phyloP scores from a whole-genome alignment of 73 alveolate genomes.

The Paramecium pentaurelia region DNA sequence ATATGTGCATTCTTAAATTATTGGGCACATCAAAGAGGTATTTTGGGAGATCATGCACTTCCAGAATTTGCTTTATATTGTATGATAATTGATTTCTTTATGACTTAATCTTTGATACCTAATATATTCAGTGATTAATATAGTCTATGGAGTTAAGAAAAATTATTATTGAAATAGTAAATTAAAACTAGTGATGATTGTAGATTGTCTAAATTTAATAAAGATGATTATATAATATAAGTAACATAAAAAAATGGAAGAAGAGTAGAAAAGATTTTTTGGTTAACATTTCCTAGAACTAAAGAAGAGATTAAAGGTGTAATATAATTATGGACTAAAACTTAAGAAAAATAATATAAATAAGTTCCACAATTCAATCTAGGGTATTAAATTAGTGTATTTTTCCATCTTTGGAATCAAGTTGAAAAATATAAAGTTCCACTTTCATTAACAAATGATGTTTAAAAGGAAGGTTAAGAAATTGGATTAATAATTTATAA shows the following conservation, averaged over 20 bases:
- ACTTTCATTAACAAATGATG: background rate
- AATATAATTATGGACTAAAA: background rate
- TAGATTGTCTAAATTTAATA: background rate
- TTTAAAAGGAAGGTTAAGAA: background rate
- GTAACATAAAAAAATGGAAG: background rate
- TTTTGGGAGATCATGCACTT: constrained; percentile 14
- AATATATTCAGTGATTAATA: constrained; percentile 16
- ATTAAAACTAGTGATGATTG: background rate
- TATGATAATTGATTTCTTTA: constrained; percentile 22
- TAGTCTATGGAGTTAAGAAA: background rate
- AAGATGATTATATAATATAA: background rate
- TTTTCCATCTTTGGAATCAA: background rate
- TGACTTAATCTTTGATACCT: background rate
- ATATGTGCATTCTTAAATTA: constrained; percentile 16
- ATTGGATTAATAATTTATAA: background rate
- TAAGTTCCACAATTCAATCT: background rate
- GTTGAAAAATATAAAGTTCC: constrained; percentile 1
- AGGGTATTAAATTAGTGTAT: background rate
- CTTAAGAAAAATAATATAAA: background rate
- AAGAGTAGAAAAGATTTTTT: background rate
- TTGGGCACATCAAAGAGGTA: constrained; percentile 38
- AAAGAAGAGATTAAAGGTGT: background rate
- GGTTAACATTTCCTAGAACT: background rate
- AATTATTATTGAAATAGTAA: background rate
- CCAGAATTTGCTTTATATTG: constrained; percentile 21